Percentiles rank a stretch among this genome's conserved stretches.
Evolutionary conservation across 495 filamentous ascomycete species (phyloP).

Genomic region (Penicillium subrubescens): DNA sequence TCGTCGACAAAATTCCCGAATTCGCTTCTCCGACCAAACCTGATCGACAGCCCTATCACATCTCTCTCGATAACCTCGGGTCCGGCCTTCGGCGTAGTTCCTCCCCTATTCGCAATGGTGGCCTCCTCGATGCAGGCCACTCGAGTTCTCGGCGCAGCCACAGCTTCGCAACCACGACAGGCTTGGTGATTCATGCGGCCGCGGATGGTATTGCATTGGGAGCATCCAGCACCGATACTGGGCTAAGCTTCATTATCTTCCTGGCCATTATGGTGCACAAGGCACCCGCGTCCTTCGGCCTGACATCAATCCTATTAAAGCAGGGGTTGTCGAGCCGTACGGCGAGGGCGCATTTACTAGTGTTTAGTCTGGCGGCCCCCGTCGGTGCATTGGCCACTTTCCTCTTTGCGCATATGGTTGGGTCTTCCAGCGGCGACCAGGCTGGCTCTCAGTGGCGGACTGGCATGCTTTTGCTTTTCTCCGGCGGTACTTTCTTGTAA

Average conservation of each 20-base stretch:
- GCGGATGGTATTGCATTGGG: slow-evolving; percentile 98
- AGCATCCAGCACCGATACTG: slow-evolving; percentile 74
- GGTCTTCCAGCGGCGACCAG: slow-evolving; percentile 48
- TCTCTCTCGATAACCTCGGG: slow-evolving; percentile 77
- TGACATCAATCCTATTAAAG: slow-evolving; percentile 85
- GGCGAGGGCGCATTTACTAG: slow-evolving; percentile 78
- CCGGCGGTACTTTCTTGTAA: slow-evolving; percentile 93
- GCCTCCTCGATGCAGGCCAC: slow-evolving; percentile 37
- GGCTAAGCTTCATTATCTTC: slow-evolving; percentile 86
- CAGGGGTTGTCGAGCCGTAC: slow-evolving; percentile 85
- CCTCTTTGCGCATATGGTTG: slow-evolving; percentile 71
- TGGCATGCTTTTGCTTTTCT: slow-evolving; percentile 87
- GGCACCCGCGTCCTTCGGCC: slow-evolving; percentile 91
- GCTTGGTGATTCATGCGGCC: slow-evolving; percentile 92
- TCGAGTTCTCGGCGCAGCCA: slow-evolving; percentile 36
- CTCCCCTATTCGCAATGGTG: slow-evolving; percentile 49
- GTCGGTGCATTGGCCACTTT: slow-evolving; percentile 85
- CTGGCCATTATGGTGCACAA: slow-evolving; percentile 97
- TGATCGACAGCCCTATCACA: slow-evolving; percentile 63
- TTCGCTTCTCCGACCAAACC: slow-evolving; percentile 60
- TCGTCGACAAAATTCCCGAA: slow-evolving; percentile 85
- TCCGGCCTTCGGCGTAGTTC: slow-evolving; percentile 55
- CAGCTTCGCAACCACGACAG: slow-evolving; percentile 77
- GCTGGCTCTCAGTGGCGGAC: slow-evolving; percentile 78
- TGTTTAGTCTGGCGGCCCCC: slow-evolving; percentile 91